phyloP scores from a whole-genome alignment of 1,284 basidiomycete species.

The Marasmius fiardii region DNA sequence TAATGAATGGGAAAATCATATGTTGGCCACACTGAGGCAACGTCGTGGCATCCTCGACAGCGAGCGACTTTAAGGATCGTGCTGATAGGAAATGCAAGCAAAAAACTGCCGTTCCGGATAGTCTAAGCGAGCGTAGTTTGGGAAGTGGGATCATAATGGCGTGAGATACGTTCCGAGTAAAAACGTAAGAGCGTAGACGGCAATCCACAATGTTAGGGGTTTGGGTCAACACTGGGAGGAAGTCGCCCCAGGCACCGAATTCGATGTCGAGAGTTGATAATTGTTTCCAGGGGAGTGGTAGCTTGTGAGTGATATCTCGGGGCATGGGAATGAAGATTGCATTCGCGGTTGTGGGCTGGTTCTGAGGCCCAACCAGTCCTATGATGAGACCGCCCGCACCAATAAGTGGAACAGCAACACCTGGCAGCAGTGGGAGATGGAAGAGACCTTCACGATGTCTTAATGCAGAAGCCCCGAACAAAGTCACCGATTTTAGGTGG shows the following conservation, averaged over 20 bases:
- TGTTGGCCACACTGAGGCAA: neutral
- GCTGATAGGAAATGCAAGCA: neutral
- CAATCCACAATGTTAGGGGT: neutral
- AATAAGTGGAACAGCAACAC: no score
- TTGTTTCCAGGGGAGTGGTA: neutral
- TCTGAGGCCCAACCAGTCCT: neutral
- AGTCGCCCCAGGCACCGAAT: neutral
- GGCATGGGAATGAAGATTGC: neutral
- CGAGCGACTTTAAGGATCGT: neutral
- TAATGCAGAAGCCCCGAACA: neutral
- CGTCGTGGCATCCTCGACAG: neutral
- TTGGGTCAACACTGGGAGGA: neutral
- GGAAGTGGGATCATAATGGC: neutral
- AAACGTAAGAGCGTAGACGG: neutral
- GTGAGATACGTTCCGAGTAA: neutral
- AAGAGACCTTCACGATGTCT: neutral
- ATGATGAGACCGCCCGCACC: no score
- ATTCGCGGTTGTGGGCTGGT: no score
- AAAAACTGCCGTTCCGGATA: neutral
- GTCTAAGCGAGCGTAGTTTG: neutral
- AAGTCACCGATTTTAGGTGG: neutral
- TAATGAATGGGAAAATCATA: neutral
- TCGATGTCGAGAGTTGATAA: neutral
- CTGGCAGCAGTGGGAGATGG: no score
- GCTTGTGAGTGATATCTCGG: neutral